Base-by-base conservation (phyloP, 1,284 basidiomycete genomes). In the Ceraceosorus bombacis region DNA sequence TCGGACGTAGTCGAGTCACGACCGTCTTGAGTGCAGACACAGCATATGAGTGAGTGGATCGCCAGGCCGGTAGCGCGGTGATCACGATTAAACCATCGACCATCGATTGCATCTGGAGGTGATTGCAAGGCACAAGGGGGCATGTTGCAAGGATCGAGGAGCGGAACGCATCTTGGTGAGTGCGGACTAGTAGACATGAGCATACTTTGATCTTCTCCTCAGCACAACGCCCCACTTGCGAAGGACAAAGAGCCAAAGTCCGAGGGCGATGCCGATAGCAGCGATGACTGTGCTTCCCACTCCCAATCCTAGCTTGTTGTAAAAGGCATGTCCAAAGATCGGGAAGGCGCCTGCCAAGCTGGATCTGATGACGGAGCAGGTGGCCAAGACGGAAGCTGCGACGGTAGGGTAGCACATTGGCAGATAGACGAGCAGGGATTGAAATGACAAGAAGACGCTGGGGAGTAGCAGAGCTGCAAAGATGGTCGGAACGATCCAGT, bases 401-500 rank as follows among this genome's bases (percentile, higher is more conserved):
- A 66, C 59, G 10, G 51, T 49, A 5, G 59, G 59, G 46, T 66
- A 66, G 12, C 49, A 40, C 6, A 58, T 39, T 4, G 55, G 37
- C 13, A 66, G 8, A 51, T 66, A 66, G 15, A 55, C 41, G 36
- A 66, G 48, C 12, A 66, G 51, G 36, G 55, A 54, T 36, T 65
- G 64, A 17, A 66, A 49, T 4, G 65, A 27, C 2, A 65, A 54
- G 40, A 66, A 63, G 15, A 59, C 53, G 5, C 55, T 62, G 10
- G 61, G 56, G 5, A 71, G 2, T 55, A 70, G 75, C 13, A 77
- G 49, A 8, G 58, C 58, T 2, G 65, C 64, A 2, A 70, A 77
- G 17, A 78, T 68, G 10, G 77, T 62, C 0, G 78, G 76, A 2
- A 72, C 70, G 38, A 77, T 76, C 72, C 77, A 78, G 56, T 74